phyloP scores from a whole-genome alignment of 176 grass and related monocot genomes.

The Leersia perrieri region DNA sequence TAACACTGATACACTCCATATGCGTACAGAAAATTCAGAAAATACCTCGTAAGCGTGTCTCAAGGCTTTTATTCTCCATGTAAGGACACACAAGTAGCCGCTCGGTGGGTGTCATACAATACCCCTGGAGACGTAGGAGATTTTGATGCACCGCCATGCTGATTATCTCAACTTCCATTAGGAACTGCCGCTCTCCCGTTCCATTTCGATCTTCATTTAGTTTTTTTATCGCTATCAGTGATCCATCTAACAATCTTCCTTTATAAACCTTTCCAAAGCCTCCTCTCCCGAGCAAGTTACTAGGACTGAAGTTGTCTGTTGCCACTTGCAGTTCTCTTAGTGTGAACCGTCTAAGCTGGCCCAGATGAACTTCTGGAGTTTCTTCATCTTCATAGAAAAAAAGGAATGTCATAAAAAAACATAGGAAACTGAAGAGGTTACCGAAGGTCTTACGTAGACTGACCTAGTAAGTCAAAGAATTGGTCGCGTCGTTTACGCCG shows the following conservation, averaged over 20 bases:
- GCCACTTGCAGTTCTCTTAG: constrained; percentile 30
- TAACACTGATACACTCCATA: neutral
- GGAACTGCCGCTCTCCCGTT: constrained; percentile 24
- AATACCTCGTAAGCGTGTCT: constrained; percentile 45
- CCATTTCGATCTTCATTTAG: constrained; percentile 15
- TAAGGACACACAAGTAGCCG: constrained; percentile 58
- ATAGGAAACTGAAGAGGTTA: neutral
- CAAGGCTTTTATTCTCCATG: constrained; percentile 56
- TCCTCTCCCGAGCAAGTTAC: neutral
- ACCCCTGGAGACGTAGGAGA: constrained; percentile 39
- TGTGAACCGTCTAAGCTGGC: constrained; percentile 41
- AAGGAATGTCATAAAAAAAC: neutral
- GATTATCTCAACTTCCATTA: constrained; percentile 41
- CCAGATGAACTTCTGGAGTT: constrained; percentile 39
- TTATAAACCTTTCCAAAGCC: too few relatives aligned
- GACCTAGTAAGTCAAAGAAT: constrained; percentile 20
- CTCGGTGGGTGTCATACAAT: constrained; percentile 45
- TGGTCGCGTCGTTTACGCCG: constrained; percentile 3
- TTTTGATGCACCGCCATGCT: constrained; percentile 45
- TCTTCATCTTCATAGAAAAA: constrained; percentile 23
- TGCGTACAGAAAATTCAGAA: neutral
- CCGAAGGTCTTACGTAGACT: neutral
- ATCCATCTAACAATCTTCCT: neutral
- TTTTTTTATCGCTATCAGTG: constrained; percentile 40
- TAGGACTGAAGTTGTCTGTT: constrained; percentile 32